A percentile compares a stretch with the other conserved stretches of the same genome.
These are phyloP conservation scores for Solanum dulcamara DNA, from an alignment of 257 asterid genomes.

Conservation along the genomic window DNA sequence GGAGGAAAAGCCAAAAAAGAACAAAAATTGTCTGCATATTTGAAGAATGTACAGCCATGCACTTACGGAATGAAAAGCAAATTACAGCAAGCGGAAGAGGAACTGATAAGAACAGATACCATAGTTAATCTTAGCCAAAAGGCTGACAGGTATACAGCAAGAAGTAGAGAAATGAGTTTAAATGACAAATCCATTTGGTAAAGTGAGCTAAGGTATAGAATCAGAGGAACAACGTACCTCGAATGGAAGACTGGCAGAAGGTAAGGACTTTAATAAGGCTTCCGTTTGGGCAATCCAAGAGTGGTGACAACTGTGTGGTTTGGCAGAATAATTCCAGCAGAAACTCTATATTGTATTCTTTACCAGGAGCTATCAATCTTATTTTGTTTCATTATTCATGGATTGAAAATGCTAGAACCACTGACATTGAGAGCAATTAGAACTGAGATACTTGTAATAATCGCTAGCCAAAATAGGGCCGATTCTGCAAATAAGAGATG, in stretches of 20 bases:
- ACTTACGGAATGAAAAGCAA: not conserved
- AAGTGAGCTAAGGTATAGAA: not conserved
- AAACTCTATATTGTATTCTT: not conserved
- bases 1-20: not conserved
- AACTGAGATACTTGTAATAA: slow-evolving; percentile 63
- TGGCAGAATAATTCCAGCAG: not conserved
- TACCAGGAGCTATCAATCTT: not conserved
- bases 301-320: not conserved
- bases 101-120: slow-evolving; percentile 11
- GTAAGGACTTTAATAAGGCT: not conserved
- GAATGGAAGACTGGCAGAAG: not conserved
- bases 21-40: not conserved
- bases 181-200: not conserved
- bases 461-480: slow-evolving; percentile 60
- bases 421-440: slow-evolving; percentile 65
- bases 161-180: not conserved
- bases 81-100: not conserved
- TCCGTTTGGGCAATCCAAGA: not conserved
- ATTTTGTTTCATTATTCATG: slow-evolving; percentile 26
- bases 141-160: slow-evolving; percentile 11
- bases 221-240: not conserved
- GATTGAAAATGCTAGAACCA: slow-evolving; percentile 73
- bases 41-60: not conserved
- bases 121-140: slow-evolving; percentile 28
- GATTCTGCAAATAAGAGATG: slow-evolving; percentile 45